phyloP scores from a whole-genome alignment of 225 moss, liverwort and hornwort genomes.

The Marchantia polymorpha region DNA sequence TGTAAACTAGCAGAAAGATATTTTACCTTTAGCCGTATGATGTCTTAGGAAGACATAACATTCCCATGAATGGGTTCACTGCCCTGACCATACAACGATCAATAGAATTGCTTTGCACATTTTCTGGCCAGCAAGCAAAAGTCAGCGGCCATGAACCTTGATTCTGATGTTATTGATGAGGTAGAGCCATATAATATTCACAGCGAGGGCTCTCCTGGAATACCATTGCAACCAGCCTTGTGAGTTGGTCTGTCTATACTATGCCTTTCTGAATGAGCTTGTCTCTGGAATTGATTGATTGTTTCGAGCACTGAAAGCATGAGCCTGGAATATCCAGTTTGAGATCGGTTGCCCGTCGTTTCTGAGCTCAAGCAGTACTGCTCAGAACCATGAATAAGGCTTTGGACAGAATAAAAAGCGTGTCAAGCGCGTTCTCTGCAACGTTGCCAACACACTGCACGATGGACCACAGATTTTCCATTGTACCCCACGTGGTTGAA shows the following conservation, averaged over 20 bases:
- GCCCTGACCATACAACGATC: neutral
- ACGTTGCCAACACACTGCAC: too few relatives aligned
- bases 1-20: slow-evolving; percentile 16
- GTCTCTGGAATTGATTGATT: neutral
- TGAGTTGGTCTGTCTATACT: neutral
- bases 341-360: too few relatives aligned
- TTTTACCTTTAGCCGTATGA: neutral
- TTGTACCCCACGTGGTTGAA: too few relatives aligned
- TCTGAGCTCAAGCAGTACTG: too few relatives aligned
- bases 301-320: too few relatives aligned
- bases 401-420: too few relatives aligned
- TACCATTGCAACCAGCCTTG: neutral
- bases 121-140: neutral
- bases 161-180: neutral
- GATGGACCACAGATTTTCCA: too few relatives aligned
- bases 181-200: neutral
- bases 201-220: neutral
- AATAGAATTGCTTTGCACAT: neutral
- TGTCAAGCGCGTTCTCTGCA: too few relatives aligned
- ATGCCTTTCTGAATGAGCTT: neutral
- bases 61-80: neutral
- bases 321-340: too few relatives aligned
- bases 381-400: too few relatives aligned
- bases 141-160: slow-evolving; percentile 1
- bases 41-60: neutral